phyloP scores from a whole-genome alignment of 1,284 basidiomycete genomes.

The Rhizoctonia solani region DNA sequence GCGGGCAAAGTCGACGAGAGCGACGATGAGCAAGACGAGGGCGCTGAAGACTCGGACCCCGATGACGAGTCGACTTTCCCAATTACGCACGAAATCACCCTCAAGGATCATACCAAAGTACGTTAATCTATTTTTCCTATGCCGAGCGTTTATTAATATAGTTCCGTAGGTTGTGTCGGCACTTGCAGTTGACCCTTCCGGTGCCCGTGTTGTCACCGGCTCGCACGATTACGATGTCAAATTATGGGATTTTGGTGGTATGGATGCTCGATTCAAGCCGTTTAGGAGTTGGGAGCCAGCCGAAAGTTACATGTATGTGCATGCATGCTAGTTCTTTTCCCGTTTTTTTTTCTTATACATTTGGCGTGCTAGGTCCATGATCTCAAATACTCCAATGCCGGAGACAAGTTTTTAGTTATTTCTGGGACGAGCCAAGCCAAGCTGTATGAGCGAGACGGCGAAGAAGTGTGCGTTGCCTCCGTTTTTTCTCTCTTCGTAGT shows the following conservation, averaged over 20 bases:
- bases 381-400: slow-evolving; percentile 83
- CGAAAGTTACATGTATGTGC: slow-evolving; percentile 88
- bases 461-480: slow-evolving; percentile 72
- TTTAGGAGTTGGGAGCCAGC: slow-evolving; percentile 96
- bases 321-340: slow-evolving; percentile 46
- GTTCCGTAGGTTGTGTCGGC: slow-evolving; percentile 78
- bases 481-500: background rate
- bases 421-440: slow-evolving; percentile 87
- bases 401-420: slow-evolving; percentile 82
- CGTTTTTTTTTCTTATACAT: background rate
- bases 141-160: slow-evolving; percentile 5
- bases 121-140: slow-evolving; percentile 19
- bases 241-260: slow-evolving; percentile 99
- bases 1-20: slow-evolving; percentile 41
- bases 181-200: slow-evolving; percentile 88
- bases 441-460: slow-evolving; percentile 86
- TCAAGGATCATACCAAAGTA: slow-evolving; percentile 91
- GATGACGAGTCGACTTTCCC: slow-evolving; percentile 63
- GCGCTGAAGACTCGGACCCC: slow-evolving; percentile 53
- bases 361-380: slow-evolving; percentile 71
- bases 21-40: slow-evolving; percentile 61
- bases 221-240: slow-evolving; percentile 97
- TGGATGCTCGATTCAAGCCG: slow-evolving; percentile 80
- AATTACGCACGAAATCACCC: slow-evolving; percentile 81
- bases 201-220: slow-evolving; percentile 88